phyloP scores from a whole-genome alignment of 768 basidiomycete species.

The Boletus rubroflammeus region DNA sequence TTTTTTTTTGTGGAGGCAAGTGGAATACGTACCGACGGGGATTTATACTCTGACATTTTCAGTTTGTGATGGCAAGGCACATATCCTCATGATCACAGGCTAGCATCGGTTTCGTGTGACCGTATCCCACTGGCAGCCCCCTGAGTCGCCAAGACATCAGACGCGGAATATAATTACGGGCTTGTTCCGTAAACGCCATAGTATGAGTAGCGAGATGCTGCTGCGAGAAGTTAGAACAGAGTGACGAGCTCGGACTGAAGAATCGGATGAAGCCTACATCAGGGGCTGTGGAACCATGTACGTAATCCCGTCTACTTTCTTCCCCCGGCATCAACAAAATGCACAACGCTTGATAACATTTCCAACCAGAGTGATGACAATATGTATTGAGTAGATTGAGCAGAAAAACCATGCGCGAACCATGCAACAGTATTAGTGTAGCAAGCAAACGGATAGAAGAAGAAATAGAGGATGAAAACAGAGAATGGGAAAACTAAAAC shows the following conservation, averaged over 20 bases:
- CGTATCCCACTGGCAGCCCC: no score
- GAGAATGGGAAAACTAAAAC: neutral
- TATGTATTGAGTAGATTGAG: slow-evolving; percentile 28
- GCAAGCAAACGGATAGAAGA: slow-evolving; percentile 4
- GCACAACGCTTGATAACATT: slow-evolving; percentile 8
- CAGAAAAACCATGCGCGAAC: slow-evolving; percentile 18
- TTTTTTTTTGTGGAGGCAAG: neutral
- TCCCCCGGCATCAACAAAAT: neutral
- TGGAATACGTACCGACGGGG: neutral
- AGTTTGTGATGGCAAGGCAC: neutral
- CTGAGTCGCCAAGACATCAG: neutral
- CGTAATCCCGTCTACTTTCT: neutral
- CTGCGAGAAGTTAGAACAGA: neutral
- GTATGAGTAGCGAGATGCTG: neutral
- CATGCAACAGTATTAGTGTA: slow-evolving; percentile 23
- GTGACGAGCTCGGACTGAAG: no score
- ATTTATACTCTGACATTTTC: neutral
- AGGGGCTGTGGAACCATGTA: neutral
- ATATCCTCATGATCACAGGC: neutral
- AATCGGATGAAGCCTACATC: no score
- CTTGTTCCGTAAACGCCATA: neutral
- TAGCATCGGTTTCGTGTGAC: neutral
- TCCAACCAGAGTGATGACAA: slow-evolving; percentile 17
- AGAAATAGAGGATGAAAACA: neutral
- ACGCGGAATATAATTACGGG: no score